Percentiles rank a stretch among this genome's conserved stretches.
phyloP scores from a whole-genome alignment of 768 basidiomycete species.

The Mycena epipterygia region DNA sequence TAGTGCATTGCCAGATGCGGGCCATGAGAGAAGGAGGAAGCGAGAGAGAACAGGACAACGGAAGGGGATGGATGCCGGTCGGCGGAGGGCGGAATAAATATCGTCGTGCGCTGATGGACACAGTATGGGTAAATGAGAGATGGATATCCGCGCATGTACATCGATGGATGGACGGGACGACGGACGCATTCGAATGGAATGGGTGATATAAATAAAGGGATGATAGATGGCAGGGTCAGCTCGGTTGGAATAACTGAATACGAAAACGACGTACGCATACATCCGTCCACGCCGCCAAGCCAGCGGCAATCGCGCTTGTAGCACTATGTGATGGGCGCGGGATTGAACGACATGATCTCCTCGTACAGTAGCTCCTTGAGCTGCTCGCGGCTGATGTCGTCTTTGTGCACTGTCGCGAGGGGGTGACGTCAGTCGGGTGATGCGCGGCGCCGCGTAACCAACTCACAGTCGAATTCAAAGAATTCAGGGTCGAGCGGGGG shows the following conservation, averaged over 20 bases:
- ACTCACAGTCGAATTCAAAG: constrained; percentile 95
- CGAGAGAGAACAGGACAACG: constrained; percentile 10
- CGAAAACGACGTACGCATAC: neutral
- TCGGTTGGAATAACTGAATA: neutral
- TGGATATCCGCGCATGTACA: neutral
- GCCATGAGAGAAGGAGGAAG: neutral
- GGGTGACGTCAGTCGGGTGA: constrained; percentile 15
- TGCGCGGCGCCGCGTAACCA: neutral
- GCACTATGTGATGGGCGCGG: constrained; percentile 67
- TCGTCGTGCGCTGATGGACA: constrained; percentile 13
- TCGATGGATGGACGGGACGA: neutral
- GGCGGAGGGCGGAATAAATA: constrained; percentile 16
- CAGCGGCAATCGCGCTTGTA: neutral
- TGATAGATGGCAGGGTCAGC: neutral
- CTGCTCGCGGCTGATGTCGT: constrained; percentile 95
- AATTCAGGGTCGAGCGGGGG: constrained; percentile 96
- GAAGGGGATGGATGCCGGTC: neutral
- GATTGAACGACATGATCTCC: constrained; percentile 93
- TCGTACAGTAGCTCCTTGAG: constrained; percentile 95
- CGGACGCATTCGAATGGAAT: neutral
- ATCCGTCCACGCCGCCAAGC: neutral
- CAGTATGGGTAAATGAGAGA: neutral
- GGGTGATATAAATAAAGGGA: neutral
- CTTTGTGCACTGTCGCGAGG: constrained; percentile 82
- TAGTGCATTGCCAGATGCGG: constrained; percentile 24